Conservation (phyloP, 1,284 basidiomycete genomes). For the Athelia psychrophila region DNA sequence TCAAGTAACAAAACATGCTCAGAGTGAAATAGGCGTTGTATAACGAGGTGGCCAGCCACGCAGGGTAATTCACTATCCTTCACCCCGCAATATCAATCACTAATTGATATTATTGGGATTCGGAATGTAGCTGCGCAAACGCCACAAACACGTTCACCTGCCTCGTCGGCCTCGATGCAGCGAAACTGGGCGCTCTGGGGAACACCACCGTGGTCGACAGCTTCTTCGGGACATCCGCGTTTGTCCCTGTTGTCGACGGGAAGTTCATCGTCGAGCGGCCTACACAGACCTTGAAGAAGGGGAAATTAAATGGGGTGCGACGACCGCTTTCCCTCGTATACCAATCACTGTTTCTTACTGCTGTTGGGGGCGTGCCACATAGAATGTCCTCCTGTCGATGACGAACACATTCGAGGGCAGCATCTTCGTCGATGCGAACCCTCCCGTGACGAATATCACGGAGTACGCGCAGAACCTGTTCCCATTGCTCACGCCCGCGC, state of each 20-base stretch:
- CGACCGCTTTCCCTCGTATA: neutral
- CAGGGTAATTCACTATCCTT: conserved; percentile 9
- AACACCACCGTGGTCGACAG: conserved; percentile 6
- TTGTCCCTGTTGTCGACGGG: conserved; percentile 32
- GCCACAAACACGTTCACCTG: conserved; percentile 21
- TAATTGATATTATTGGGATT: neutral
- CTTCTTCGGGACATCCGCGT: conserved; percentile 24
- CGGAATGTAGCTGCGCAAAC: conserved; percentile 20
- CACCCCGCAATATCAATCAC: neutral
- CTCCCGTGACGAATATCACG: neutral
- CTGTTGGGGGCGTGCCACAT: neutral
- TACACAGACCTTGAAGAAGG: conserved; percentile 18
- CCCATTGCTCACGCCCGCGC: conserved; percentile 12
- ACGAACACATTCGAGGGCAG: conserved; percentile 13
- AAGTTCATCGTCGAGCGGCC: conserved; percentile 30
- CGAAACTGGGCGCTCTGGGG: conserved; percentile 17
- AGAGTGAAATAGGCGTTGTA: conserved; percentile 17
- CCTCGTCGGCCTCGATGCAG: conserved; percentile 18
- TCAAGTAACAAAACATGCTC: neutral
- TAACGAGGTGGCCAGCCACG: conserved; percentile 8
- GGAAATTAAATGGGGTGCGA: conserved; percentile 15
- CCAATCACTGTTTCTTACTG: neutral
- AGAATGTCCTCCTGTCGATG: conserved; percentile 7
- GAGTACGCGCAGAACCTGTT: conserved; percentile 12
- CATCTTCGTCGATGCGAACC: conserved; percentile 8